Base-by-base conservation (phyloP, 2,329 filamentous ascomycete species). In the Stromatinia cepivora region DNA sequence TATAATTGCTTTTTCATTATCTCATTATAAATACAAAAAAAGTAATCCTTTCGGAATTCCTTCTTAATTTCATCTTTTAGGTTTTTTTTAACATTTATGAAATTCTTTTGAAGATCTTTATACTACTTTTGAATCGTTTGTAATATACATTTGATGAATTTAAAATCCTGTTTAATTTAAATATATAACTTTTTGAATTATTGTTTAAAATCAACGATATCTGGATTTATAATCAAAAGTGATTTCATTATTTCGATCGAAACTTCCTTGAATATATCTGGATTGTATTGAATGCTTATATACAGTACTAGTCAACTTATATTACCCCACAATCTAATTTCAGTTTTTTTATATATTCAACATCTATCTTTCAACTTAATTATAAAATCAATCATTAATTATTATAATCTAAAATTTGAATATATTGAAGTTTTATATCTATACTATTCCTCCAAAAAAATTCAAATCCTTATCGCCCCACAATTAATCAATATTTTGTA, bases 1-100 rank as follows among this genome's bases (percentile, higher is more conserved):
- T 74, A 56, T n/a, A 75, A 52, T 70, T 73, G 54, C 63, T 65
- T 67, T 59, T 71, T 73, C 52, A 73, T 72, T 46, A 70, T 70
- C 39, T 73, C 59, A 64, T 71, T 73, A 59, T 74, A 39, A 58
- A 73, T 63, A n/a, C 58, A 34, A 54, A 68, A 73, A 65, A 73
- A 69, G 48, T 72, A 74, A 67, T 73, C 63, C 59, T 72, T 73
- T 52, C 25, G 1, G 20, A 61, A 59, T 62, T 20, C 69, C 2
- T 34, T 52, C 13, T 69, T 17, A 42, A 70, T 53, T 54, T 70
- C 46, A 11, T 68, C n/a, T 57, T 69, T 63, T 17, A 71, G 36
- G 57, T 57, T 72, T 31, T 71, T 72, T 50, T 17, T 73, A 36
- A 59, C 50, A 71, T 63, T 68, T n/a, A 34, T 70, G 20, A 73